Evolutionary conservation across 371 early-diverging fungal genomes (phyloP).

Genomic region (Chytridiales sp.): DNA sequence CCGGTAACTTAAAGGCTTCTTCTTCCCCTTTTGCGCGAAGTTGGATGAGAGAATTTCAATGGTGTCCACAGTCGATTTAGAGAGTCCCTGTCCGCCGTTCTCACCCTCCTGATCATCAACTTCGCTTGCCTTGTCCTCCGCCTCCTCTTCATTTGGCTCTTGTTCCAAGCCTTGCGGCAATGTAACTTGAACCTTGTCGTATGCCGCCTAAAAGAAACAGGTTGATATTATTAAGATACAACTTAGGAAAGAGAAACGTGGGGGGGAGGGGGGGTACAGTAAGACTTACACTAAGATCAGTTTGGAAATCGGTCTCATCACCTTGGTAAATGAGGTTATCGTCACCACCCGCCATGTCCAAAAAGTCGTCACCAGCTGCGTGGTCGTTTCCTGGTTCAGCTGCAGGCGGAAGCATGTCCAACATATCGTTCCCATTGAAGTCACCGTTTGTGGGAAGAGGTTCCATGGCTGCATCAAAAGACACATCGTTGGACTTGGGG

Average conservation of each 20-base stretch:
- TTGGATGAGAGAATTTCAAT: conserved; percentile 29
- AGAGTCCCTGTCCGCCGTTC: background rate
- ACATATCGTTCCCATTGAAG: background rate
- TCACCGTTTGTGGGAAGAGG: no score
- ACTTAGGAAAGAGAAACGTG: no score
- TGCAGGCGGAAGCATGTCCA: background rate
- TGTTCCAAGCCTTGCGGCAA: background rate
- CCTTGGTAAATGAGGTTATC: no score
- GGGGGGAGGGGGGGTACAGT: no score
- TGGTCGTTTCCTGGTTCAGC: background rate
- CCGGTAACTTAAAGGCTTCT: conserved; percentile 29
- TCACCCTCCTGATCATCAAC: background rate
- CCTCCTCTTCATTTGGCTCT: conserved; percentile 2
- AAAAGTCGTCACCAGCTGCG: conserved; percentile 2
- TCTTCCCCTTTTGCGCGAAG: conserved; percentile 20
- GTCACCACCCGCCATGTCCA: background rate
- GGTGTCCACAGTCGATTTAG: conserved; percentile 18
- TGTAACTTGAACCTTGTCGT: background rate
- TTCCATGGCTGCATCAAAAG: no score
- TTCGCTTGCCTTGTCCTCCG: background rate
- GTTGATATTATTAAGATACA: no score
- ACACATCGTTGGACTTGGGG: no score
- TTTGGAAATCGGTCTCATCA: no score
- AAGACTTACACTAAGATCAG: no score
- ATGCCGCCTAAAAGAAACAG: background rate